phyloP scores from a whole-genome alignment of 116 monocot species.

The Posidonia oceanica region DNA sequence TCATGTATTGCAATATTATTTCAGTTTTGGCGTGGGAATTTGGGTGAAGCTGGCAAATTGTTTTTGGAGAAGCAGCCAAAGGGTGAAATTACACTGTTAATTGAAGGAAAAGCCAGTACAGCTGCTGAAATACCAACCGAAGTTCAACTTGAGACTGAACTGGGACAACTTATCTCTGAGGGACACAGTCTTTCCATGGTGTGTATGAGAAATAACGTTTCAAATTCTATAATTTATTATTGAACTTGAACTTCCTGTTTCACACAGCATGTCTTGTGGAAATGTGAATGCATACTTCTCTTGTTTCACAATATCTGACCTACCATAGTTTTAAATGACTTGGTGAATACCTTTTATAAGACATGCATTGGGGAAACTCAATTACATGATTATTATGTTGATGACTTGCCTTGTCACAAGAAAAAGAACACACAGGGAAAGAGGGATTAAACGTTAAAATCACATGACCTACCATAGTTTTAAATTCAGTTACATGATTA shows the following conservation, averaged over 20 bases:
- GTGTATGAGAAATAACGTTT: background rate
- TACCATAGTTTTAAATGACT: background rate
- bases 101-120: conserved; percentile 51
- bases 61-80: conserved; percentile 44
- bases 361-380: too few relatives aligned
- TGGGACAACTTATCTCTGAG: conserved; percentile 46
- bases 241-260: too few relatives aligned
- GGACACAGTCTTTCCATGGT: conserved; percentile 80
- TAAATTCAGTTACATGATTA: too few relatives aligned
- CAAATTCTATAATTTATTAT: too few relatives aligned
- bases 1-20: background rate
- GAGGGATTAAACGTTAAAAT: too few relatives aligned
- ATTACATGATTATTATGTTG: too few relatives aligned
- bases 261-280: too few relatives aligned
- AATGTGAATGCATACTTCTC: too few relatives aligned
- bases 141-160: conserved; percentile 51
- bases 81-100: conserved; percentile 86
- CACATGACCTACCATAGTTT: too few relatives aligned
- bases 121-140: conserved; percentile 57
- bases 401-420: too few relatives aligned
- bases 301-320: too few relatives aligned
- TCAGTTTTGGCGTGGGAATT: conserved; percentile 89
- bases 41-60: conserved; percentile 47
- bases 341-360: background rate
- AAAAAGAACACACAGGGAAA: too few relatives aligned